Conservation (phyloP, 2,329 filamentous ascomycete genomes). For the Chaetomium sp. region DNA sequence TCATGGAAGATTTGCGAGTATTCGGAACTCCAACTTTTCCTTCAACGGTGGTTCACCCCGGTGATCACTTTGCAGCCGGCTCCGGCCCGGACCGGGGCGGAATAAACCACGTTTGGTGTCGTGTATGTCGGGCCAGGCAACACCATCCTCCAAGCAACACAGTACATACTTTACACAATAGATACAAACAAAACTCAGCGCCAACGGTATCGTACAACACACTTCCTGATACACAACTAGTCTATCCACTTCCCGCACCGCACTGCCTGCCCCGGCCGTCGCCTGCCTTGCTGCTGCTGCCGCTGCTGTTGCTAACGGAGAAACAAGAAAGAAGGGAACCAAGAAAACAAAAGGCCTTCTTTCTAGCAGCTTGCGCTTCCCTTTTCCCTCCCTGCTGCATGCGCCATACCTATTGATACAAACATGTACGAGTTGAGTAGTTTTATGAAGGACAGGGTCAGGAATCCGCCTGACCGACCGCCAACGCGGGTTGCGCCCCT, state of each 20-base stretch:
- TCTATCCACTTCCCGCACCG: constrained; percentile 14
- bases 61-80: neutral
- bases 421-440: constrained; percentile 25
- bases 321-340: neutral
- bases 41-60: too few species aligned
- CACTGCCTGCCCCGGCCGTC: neutral
- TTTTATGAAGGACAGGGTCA: neutral
- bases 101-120: neutral
- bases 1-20: too few species aligned
- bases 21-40: too few species aligned
- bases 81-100: neutral
- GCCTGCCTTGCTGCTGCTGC: neutral
- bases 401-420: constrained; percentile 25
- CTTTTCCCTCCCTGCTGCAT: constrained; percentile 10
- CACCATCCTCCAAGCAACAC: neutral
- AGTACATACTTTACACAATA: neutral
- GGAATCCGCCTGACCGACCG: neutral
- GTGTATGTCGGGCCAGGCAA: neutral
- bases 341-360: neutral
- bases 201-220: constrained; percentile 15
- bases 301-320: neutral
- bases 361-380: constrained; percentile 11
- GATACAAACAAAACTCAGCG: constrained; percentile 5
- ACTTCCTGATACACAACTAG: neutral
- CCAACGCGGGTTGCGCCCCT: neutral